phyloP scores from a whole-genome alignment of 805 yeast genomes.

The Starmera amethionina region DNA sequence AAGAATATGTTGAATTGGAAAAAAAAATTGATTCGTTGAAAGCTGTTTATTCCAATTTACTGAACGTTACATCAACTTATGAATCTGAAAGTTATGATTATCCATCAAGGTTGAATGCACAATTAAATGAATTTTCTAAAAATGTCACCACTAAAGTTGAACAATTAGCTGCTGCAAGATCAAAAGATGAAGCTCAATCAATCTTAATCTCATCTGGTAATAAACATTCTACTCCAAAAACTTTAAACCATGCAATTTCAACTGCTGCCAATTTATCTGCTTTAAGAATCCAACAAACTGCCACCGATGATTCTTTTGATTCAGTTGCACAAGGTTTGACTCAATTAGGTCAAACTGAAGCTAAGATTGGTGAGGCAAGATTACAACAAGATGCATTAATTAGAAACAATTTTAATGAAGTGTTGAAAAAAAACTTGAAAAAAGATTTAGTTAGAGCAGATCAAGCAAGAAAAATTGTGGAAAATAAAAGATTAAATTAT shows the following conservation, averaged over 20 bases:
- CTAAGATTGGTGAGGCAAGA: conserved; percentile 73
- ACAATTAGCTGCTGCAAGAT: conserved; percentile 59
- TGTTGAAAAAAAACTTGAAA: conserved; percentile 51
- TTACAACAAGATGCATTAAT: conserved; percentile 74
- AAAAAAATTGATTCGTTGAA: conserved; percentile 64
- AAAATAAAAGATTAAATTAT: conserved; percentile 66
- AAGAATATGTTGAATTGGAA: conserved; percentile 71
- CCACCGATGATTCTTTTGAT: conserved; percentile 30
- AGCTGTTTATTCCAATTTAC: conserved; percentile 49
- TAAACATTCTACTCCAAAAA: conserved; percentile 54
- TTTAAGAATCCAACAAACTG: conserved; percentile 19
- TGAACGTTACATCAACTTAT: conserved; percentile 44
- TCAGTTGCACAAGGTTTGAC: conserved; percentile 55
- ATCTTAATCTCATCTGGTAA: conserved; percentile 42
- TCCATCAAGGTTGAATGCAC: conserved; percentile 64
- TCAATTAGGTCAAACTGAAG: conserved; percentile 58
- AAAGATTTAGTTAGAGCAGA: conserved; percentile 53
- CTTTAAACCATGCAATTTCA: conserved; percentile 72
- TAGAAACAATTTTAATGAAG: conserved; percentile 57
- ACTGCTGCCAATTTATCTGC: conserved; percentile 53
- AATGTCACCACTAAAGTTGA: conserved; percentile 53
- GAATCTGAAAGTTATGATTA: conserved; percentile 77
- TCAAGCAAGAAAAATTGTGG: conserved; percentile 63
- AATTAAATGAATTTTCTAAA: conserved; percentile 65
- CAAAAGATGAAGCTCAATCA: conserved; percentile 77